These are phyloP conservation scores for Colletotrichum sp. DNA, from an alignment of 2,329 filamentous ascomycete species.

Conservation along the genomic window DNA sequence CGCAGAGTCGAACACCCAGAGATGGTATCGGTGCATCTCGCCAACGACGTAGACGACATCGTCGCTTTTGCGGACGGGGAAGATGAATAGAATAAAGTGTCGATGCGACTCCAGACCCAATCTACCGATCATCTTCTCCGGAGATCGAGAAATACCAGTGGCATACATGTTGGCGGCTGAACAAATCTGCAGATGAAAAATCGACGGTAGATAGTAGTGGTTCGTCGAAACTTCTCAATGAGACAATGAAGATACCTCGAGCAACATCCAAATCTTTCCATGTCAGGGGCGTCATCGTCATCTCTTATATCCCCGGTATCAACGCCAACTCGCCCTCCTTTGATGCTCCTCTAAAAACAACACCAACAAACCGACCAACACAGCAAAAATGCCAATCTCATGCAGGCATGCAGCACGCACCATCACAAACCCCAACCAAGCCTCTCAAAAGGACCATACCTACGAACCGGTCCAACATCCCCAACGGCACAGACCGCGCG, in stretches of 20 bases:
- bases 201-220: not conserved
- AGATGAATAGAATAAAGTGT: slow-evolving; percentile 1
- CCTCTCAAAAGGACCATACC: not conserved
- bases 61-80: not conserved
- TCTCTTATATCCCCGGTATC: not conserved
- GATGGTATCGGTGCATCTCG: not conserved
- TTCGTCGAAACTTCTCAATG: not conserved
- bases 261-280: not conserved
- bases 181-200: not conserved
- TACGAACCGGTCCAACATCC: not conserved
- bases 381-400: not conserved
- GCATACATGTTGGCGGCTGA: not conserved
- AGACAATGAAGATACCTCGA: not conserved
- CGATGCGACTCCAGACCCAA: not conserved
- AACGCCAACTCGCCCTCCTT: not conserved
- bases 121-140: not conserved
- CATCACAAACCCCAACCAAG: not conserved
- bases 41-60: not conserved
- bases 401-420: not conserved
- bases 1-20: slow-evolving; percentile 6
- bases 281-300: not conserved
- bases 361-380: not conserved
- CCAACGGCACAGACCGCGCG: not conserved
- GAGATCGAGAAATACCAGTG: not conserved
- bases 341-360: not conserved